A percentile compares a stretch with the other conserved stretches of the same genome.
phyloP scores from a whole-genome alignment of 331 rosid species.

The Cydonia oblonga region DNA sequence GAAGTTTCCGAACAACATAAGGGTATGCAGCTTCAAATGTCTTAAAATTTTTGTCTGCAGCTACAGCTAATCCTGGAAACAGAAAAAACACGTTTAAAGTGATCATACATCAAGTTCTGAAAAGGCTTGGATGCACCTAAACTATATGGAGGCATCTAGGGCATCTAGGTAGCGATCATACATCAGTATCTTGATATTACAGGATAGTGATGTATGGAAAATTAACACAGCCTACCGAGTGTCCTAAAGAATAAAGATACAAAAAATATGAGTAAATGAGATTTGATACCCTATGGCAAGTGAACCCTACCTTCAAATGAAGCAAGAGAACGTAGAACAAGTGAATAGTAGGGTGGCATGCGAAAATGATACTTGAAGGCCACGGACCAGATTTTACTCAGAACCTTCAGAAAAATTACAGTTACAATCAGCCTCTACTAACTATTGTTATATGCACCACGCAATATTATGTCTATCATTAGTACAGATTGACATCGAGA shows the following conservation, averaged over 20 bases:
- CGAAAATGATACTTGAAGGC: conserved; percentile 88
- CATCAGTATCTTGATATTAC: neutral
- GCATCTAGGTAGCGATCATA: neutral
- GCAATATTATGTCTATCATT: neutral
- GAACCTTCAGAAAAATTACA: conserved; percentile 52
- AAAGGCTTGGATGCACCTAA: neutral
- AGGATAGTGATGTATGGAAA: neutral
- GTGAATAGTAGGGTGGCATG: conserved; percentile 93
- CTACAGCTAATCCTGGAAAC: conserved; percentile 72
- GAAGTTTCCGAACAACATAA: conserved; percentile 77
- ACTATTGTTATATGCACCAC: conserved; percentile 2
- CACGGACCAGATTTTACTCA: conserved; percentile 81
- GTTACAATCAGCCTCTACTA: conserved; percentile 11
- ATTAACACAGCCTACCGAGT: neutral
- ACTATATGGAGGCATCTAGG: neutral
- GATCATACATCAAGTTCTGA: too few relatives aligned
- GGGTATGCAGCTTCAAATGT: conserved; percentile 98
- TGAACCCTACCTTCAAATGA: conserved; percentile 73
- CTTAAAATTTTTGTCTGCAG: conserved; percentile 66
- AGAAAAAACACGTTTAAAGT: neutral
- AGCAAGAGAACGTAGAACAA: conserved; percentile 81
- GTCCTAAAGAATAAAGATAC: neutral
- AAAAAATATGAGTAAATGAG: conserved; percentile 3
- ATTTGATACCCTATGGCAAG: neutral
- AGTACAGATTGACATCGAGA: conserved; percentile 1